phyloP scores from a whole-genome alignment of 306 rosid genomes.

The Cucumis cinereus region DNA sequence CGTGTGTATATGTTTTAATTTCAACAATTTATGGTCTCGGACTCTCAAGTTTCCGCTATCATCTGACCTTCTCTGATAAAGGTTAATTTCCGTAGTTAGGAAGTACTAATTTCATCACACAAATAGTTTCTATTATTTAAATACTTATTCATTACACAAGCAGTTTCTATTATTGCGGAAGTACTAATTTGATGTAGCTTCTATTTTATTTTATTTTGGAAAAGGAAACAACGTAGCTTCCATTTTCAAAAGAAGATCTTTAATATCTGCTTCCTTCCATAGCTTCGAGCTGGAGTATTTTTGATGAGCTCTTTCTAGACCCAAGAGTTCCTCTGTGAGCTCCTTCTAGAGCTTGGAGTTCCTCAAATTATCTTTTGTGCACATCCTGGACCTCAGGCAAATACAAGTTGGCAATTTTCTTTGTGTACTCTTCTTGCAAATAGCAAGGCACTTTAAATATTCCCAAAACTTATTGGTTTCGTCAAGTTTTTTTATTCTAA shows the following conservation, averaged over 20 bases:
- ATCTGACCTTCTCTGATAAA: neutral
- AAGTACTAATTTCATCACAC: neutral
- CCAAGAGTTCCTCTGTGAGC: conserved; percentile 28
- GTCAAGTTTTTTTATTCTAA: conserved; percentile 56
- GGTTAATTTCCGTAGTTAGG: neutral
- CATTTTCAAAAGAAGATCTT: conserved; percentile 70
- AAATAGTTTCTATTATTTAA: too few species aligned
- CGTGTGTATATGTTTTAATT: neutral
- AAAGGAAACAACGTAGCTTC: conserved; percentile 39
- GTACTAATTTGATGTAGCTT: neutral
- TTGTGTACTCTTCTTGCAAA: conserved; percentile 58
- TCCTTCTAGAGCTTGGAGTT: neutral
- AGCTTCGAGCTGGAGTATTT: conserved; percentile 67
- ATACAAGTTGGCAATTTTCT: conserved; percentile 45
- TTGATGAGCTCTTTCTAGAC: conserved; percentile 49
- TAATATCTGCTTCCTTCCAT: conserved; percentile 82
- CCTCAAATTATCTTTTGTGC: conserved; percentile 58
- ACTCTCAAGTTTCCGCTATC: neutral
- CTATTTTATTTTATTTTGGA: too few species aligned
- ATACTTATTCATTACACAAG: too few species aligned
- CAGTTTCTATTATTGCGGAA: too few species aligned
- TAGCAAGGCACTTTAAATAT: conserved; percentile 60
- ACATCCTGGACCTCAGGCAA: conserved; percentile 45
- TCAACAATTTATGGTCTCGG: neutral
- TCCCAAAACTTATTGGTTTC: conserved; percentile 90